Base-by-base conservation (phyloP, 371 early-diverging fungal species). In the Haplosporangium sp. region DNA sequence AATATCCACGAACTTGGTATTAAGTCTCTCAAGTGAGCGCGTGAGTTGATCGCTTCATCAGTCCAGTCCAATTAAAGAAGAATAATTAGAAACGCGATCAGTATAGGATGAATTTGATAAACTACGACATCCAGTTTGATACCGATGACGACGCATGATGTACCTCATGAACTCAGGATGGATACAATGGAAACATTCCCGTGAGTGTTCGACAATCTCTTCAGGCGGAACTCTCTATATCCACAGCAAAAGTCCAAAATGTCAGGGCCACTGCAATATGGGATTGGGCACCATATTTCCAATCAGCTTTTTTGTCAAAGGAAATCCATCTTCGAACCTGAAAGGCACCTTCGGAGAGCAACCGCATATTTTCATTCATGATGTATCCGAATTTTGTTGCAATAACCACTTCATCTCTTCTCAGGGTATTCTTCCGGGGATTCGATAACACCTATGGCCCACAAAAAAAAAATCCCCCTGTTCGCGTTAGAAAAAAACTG, bases 101-200 rank as follows among this genome's bases (percentile, higher is more conserved):
- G 13, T 18, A 11, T 2, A 50, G 23, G 42, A 37, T 23, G 53
- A 12, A 23, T 3, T 5, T 53, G 38, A 10, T 11, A 13, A 57
- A 57, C 18, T 13, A 29, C n/a, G 51, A 47, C 18, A n/a, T n/a
- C n/a, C n/a, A n/a, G n/a, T n/a, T n/a, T n/a, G n/a, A n/a, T n/a
- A n/a, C n/a, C n/a, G n/a, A n/a, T n/a, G n/a, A n/a, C n/a, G n/a
- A n/a, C n/a, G 18, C 8, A 8, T 48, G 1, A 23, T 5, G 12
- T 64, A 80, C 81, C 71, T 64, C 81, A 80, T 80, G 41, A 80
- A 80, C 61, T 70, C 81, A 29, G 81, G 81, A 41, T 80, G 81
- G 52, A 80, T 80, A 21, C 67, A 80, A 29, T 80, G 81, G 45
- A 54, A 80, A 59, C 75, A 80, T 52, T 75, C 71, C 18, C 37